Evolutionary conservation across 1,284 basidiomycete species (phyloP).

Genomic region (Leccinum pachyderme): DNA sequence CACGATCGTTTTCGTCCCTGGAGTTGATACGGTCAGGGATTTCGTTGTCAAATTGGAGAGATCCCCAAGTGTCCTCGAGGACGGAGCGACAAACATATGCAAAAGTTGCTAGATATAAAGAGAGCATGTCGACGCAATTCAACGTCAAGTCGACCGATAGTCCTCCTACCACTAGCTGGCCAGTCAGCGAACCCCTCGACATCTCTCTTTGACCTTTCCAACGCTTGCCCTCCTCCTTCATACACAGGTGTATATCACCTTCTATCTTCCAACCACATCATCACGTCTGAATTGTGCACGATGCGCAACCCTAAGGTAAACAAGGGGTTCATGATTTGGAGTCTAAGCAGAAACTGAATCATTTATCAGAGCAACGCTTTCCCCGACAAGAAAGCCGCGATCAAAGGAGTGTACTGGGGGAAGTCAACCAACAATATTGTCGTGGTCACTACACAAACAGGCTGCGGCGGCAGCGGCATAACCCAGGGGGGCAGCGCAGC

Average conservation of each 20-base stretch:
- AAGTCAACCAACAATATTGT: background rate
- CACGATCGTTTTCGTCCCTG: slow-evolving; percentile 1
- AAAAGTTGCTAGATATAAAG: slow-evolving; percentile 14
- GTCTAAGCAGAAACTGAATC: slow-evolving; percentile 5
- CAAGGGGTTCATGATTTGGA: background rate
- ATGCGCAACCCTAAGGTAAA: slow-evolving; percentile 17
- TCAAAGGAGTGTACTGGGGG: slow-evolving; percentile 19
- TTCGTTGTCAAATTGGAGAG: background rate
- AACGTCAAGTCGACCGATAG: slow-evolving; percentile 3
- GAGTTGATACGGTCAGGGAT: background rate
- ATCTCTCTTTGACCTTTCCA: background rate
- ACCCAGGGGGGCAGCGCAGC: background rate
- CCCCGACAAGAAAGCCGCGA: background rate
- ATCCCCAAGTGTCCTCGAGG: background rate
- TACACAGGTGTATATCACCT: slow-evolving; percentile 4
- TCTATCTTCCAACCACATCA: background rate
- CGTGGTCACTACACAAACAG: background rate
- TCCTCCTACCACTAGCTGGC: background rate
- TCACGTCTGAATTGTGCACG: background rate
- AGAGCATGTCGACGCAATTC: background rate
- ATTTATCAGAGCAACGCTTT: slow-evolving; percentile 1
- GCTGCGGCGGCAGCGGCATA: background rate
- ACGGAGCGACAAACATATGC: background rate
- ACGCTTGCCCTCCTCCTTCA: slow-evolving; percentile 2
- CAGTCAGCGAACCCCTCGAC: slow-evolving; percentile 7